Evolutionary conservation across 75 land plant genomes (phyloP), one percentile per base, ranked within the genome.

Genomic region (Sequoiadendron giganteum): DNA sequence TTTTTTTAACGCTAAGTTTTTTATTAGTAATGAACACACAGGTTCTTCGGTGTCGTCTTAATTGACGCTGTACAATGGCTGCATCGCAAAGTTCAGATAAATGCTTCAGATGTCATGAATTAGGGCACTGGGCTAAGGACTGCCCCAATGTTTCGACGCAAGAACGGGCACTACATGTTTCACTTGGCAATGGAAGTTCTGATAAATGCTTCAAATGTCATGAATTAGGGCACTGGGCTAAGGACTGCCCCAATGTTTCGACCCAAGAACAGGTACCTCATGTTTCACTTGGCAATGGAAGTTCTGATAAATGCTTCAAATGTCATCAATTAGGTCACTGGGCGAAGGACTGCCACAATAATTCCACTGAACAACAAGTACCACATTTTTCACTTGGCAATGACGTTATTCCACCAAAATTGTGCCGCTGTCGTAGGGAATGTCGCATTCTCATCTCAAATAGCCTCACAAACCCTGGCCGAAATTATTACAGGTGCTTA

Each of bases 351-450:
- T 92, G 93, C 25, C 86, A 92, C 8, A 4, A 32, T 14, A 88
- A 84, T 43, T 19, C 88, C 28, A 14, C 0, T 0, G 2, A 36
- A 36, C 19, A 38, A 87, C 48, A 49, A 11, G 39, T 83, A 55
- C 8, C 10, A 9, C 70, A 25, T 45, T 68, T 25, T 16, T 45
- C 38, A 7, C 81, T 14, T 45, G 49, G 47, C 30, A 5, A 39
- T 70, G 34, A 32, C 15, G 48, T 43, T 45, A 7, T 48, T 42
- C 89, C 90, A 36, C 85, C 38, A 84, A 38, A 47, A 76, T 49
- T 54, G 68, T 93, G 94, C 58, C 87, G 80, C 4, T 93, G 93
- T 85, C 88, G 94, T 0, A 83, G 68, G 0, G 93, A 93, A n/a
- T 93, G 94, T 65, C 10, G 40, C 2, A 77, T 93, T 39, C 48